Conservation (phyloP, 2,329 filamentous ascomycete species). For the Alternaria burnsii region DNA sequence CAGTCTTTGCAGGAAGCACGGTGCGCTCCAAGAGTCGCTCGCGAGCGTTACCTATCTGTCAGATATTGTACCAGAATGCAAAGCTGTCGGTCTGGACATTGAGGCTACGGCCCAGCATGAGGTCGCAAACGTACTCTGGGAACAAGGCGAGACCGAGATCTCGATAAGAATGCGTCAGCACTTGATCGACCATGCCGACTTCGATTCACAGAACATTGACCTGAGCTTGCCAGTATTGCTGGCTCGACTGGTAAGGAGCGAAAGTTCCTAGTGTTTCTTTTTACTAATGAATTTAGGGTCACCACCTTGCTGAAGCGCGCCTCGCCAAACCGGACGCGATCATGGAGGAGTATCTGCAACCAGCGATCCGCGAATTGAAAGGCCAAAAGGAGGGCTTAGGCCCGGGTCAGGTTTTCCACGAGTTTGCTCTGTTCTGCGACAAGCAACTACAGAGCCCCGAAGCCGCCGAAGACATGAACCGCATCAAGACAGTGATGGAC, state of each 20-base stretch:
- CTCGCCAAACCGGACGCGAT: slow-evolving; percentile 92
- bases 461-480: slow-evolving; percentile 81
- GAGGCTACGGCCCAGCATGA: slow-evolving; percentile 82
- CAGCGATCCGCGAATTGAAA: slow-evolving; percentile 82
- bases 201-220: slow-evolving; percentile 42
- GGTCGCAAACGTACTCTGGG: slow-evolving; percentile 90
- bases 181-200: slow-evolving; percentile 56
- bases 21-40: slow-evolving; percentile 83
- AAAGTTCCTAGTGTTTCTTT: background rate
- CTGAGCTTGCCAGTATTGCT: slow-evolving; percentile 71
- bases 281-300: slow-evolving; percentile 62
- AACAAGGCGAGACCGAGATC: slow-evolving; percentile 86
- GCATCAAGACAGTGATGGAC: slow-evolving; percentile 79
- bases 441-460: slow-evolving; percentile 89
- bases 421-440: slow-evolving; percentile 95
- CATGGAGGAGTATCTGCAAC: slow-evolving; percentile 83
- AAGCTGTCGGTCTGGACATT: slow-evolving; percentile 75
- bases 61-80: slow-evolving; percentile 75
- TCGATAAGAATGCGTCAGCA: slow-evolving; percentile 89
- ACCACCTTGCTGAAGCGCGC: slow-evolving; percentile 87
- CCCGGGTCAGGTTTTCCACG: slow-evolving; percentile 88
- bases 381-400: slow-evolving; percentile 72
- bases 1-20: slow-evolving; percentile 78
- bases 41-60: slow-evolving; percentile 86
- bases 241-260: slow-evolving; percentile 71